Evolutionary conservation across 257 asterid species (phyloP).

Genomic region (Oldenlandia corymbosa): DNA sequence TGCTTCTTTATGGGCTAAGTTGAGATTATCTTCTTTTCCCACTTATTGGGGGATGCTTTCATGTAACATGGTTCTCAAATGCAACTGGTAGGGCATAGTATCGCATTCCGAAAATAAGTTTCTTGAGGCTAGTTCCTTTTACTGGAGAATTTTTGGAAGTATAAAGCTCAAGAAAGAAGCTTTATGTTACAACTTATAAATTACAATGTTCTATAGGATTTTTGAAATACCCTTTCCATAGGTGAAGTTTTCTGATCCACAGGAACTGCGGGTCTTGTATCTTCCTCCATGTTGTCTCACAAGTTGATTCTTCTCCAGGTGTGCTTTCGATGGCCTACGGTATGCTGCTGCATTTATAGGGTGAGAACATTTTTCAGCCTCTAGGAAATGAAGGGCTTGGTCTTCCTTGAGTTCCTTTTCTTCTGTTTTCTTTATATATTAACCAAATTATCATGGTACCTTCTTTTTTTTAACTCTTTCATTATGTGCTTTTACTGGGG

Average conservation of each 20-base stretch:
- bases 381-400: background rate
- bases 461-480: too few species aligned
- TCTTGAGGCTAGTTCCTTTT: background rate
- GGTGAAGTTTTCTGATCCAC: background rate
- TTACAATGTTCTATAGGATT: background rate
- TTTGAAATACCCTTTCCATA: background rate
- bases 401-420: background rate
- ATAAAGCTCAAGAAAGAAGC: background rate
- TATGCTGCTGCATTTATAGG: slow-evolving; percentile 93
- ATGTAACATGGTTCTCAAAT: background rate
- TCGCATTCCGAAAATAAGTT: background rate
- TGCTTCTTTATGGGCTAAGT: background rate
- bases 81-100: background rate
- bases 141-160: background rate
- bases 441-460: background rate
- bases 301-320: slow-evolving; percentile 43
- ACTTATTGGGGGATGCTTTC: background rate
- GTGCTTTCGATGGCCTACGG: slow-evolving; percentile 96
- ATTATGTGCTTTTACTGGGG: background rate
- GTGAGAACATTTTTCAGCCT: slow-evolving; percentile 35
- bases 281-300: slow-evolving; percentile 12
- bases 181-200: background rate
- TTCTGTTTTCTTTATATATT: background rate
- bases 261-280: background rate
- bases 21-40: background rate